phyloP scores from a whole-genome alignment of 768 basidiomycete species.

The Ephemerocybe angulata region DNA sequence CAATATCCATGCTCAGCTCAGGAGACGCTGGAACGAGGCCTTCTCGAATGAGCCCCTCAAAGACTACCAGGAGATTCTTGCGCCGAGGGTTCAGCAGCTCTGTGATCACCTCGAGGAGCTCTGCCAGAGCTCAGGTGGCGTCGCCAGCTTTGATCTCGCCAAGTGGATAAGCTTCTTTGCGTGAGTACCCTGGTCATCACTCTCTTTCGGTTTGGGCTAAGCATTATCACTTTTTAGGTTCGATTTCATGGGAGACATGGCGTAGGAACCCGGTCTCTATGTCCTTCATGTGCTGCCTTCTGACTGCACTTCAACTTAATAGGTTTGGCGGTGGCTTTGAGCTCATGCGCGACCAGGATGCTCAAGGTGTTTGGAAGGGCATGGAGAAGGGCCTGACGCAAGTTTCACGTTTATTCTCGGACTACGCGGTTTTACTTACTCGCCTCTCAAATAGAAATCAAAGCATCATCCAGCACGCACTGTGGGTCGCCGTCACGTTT shows the following conservation, averaged over 20 bases:
- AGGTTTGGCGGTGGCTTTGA: constrained; percentile 31
- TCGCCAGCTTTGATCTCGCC: constrained; percentile 28
- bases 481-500: constrained; percentile 13
- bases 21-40: constrained; percentile 38
- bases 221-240: constrained; percentile 18
- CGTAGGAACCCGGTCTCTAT: constrained; percentile 21
- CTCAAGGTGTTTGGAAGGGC: constrained; percentile 22
- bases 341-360: constrained; percentile 29
- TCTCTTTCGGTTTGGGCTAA: not conserved
- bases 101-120: not conserved
- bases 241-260: constrained; percentile 39
- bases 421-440: too few relatives aligned
- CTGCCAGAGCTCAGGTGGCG: constrained; percentile 8
- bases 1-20: constrained; percentile 30
- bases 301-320: not conserved
- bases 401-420: not conserved
- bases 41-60: constrained; percentile 30
- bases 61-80: constrained; percentile 5
- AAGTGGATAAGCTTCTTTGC: constrained; percentile 36
- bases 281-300: not conserved
- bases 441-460: constrained; percentile 12
- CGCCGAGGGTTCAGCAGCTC: not conserved
- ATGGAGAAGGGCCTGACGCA: constrained; percentile 26
- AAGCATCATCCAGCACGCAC: constrained; percentile 12
- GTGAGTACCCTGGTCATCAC: constrained; percentile 20